phyloP scores from a whole-genome alignment of 345 rosid genomes.

The Excoecaria cochinchinensis region DNA sequence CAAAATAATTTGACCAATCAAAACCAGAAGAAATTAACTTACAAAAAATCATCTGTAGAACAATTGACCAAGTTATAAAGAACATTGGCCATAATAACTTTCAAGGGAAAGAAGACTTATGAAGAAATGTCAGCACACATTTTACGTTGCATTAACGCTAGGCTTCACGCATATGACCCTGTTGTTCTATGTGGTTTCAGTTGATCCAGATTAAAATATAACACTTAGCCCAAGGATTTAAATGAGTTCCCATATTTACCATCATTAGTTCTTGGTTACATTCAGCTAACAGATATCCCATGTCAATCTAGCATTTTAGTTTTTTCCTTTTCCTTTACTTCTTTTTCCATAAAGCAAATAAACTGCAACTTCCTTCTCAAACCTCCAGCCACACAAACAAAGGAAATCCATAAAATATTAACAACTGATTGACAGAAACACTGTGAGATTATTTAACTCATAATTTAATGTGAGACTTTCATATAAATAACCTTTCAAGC shows the following conservation, averaged over 20 bases:
- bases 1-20: conserved; percentile 24
- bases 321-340: neutral
- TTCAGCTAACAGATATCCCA: neutral
- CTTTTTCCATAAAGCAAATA: neutral
- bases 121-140: neutral
- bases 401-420: too few species aligned
- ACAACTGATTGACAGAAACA: neutral
- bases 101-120: neutral
- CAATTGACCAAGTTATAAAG: neutral
- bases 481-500: neutral
- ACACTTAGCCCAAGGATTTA: neutral
- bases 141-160: neutral
- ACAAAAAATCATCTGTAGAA: neutral
- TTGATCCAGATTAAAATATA: neutral
- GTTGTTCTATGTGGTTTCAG: neutral
- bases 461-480: neutral
- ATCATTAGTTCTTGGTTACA: neutral
- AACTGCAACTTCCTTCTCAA: neutral
- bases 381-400: neutral
- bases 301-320: neutral
- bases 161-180: neutral
- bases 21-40: conserved; percentile 2
- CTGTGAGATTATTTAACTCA: neutral
- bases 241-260: neutral
- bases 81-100: neutral